phyloP scores from a whole-genome alignment of 345 rosid genomes.

The Dovyalis caffra region DNA sequence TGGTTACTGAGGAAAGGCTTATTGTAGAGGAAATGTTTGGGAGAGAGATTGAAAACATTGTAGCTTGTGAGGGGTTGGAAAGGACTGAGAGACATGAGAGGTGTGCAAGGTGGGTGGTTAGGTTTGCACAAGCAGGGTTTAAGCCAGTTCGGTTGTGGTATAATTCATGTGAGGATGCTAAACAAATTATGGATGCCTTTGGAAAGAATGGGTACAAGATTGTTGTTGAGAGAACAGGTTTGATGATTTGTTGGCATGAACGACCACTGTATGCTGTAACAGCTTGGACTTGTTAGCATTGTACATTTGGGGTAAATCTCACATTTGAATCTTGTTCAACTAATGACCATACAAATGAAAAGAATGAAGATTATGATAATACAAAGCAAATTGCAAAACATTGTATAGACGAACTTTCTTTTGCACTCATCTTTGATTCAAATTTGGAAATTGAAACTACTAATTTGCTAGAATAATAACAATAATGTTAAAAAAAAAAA shows the following conservation, averaged over 20 bases:
- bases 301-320: neutral
- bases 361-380: too few species aligned
- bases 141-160: constrained; percentile 40
- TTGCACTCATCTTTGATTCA: too few species aligned
- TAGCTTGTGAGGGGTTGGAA: constrained; percentile 52
- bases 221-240: constrained; percentile 34
- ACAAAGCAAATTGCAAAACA: too few species aligned
- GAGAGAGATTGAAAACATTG: constrained; percentile 48
- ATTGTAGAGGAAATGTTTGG: constrained; percentile 53
- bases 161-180: constrained; percentile 22
- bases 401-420: too few species aligned
- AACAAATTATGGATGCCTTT: constrained; percentile 31
- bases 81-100: constrained; percentile 56
- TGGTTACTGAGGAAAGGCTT: constrained; percentile 23
- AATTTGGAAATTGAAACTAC: too few species aligned
- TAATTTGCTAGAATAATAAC: too few species aligned
- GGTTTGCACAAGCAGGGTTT: constrained; percentile 39
- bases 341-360: too few species aligned
- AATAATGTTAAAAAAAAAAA: too few species aligned
- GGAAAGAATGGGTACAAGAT: constrained; percentile 44
- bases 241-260: constrained; percentile 61
- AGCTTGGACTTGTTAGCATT: constrained; percentile 45
- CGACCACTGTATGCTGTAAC: constrained; percentile 53
- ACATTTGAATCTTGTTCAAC: too few species aligned
- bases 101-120: constrained; percentile 35